Evolutionary conservation across 495 filamentous ascomycete genomes (phyloP).

Genomic region (Neurospora sp.): DNA sequence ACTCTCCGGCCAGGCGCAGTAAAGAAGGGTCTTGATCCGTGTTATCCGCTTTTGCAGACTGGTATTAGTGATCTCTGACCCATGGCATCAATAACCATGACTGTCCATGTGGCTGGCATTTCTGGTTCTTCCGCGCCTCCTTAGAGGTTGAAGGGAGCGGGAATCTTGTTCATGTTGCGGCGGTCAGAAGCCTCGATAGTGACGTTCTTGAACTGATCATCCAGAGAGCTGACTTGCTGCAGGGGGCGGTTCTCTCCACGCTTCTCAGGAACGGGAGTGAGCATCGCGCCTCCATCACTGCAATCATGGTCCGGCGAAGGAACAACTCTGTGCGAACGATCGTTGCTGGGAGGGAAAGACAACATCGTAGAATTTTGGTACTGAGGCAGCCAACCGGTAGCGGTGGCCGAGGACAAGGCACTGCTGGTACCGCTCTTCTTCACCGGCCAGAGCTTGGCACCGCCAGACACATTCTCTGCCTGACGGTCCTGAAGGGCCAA

Average conservation of each 20-base stretch:
- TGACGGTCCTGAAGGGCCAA: constrained; percentile 14
- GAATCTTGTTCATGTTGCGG: constrained; percentile 2
- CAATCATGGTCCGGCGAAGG: constrained; percentile 16
- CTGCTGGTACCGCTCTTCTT: constrained; percentile 35
- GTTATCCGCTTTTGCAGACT: not conserved
- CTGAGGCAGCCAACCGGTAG: constrained; percentile 37
- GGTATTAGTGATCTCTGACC: not conserved
- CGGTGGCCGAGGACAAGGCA: constrained; percentile 36
- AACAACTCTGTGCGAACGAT: not conserved
- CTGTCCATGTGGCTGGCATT: not conserved
- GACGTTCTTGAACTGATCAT: constrained; percentile 21
- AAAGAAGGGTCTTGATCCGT: not conserved
- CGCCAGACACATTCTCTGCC: constrained; percentile 7
- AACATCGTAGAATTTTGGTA: constrained; percentile 12
- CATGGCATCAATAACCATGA: not conserved
- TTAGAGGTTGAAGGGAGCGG: not conserved
- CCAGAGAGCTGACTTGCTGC: constrained; percentile 11
- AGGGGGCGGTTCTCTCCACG: constrained; percentile 35
- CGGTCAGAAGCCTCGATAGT: constrained; percentile 8
- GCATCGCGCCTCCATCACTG: constrained; percentile 14
- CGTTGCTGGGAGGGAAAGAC: not conserved
- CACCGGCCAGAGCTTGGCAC: constrained; percentile 32
- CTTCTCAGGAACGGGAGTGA: constrained; percentile 20
- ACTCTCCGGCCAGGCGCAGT: not conserved
- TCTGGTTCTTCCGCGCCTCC: not conserved